Evolutionary conservation across 225 moss, liverwort and hornwort species (phyloP).

Genomic region (Climacium dendroides): DNA sequence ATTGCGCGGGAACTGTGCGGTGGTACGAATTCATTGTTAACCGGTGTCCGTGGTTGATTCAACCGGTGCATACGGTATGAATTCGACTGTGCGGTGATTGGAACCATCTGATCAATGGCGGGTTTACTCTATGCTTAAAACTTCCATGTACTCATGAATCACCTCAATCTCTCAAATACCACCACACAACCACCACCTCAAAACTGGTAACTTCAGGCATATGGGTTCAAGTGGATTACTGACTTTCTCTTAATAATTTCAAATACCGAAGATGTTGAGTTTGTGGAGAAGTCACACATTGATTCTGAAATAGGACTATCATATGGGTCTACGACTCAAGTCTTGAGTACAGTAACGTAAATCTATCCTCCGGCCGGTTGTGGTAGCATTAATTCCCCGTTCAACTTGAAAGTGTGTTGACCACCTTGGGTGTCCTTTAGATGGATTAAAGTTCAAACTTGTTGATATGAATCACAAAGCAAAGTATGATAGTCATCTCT

Average conservation of each 20-base stretch:
- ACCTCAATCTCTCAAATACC: neutral
- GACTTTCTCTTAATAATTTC: neutral
- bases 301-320: neutral
- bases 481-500: neutral
- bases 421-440: neutral
- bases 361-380: too few relatives aligned
- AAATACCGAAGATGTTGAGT: neutral
- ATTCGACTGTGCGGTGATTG: too few relatives aligned
- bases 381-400: neutral
- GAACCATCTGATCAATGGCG: too few relatives aligned
- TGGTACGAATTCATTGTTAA: too few relatives aligned
- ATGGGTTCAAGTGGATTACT: neutral
- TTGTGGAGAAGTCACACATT: neutral
- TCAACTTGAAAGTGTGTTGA: neutral
- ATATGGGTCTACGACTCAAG: neutral
- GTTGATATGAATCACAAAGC: neutral
- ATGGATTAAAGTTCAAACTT: neutral
- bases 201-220: neutral
- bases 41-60: too few relatives aligned
- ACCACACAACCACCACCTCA: neutral
- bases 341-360: neutral
- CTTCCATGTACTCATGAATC: neutral
- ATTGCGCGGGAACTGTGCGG: too few relatives aligned
- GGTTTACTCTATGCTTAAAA: neutral
- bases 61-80: too few relatives aligned